Base-by-base conservation (phyloP, 129 eudicot species). In the Chrysanthemum seticuspe region DNA sequence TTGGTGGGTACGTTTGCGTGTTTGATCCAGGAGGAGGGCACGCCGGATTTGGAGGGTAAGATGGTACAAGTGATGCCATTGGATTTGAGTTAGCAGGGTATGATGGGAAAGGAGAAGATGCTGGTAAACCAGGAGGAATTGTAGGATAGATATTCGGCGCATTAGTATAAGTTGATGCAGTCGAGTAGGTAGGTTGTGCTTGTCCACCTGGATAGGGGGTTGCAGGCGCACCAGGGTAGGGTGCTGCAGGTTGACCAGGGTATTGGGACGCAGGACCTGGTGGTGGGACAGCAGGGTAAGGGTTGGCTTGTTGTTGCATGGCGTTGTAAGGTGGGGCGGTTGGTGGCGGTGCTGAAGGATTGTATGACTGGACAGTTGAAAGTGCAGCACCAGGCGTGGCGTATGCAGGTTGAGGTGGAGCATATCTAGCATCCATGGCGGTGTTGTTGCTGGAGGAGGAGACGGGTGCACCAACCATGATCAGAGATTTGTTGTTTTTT, bases 391-490 rank as follows among this genome's bases (percentile, higher is more conserved):
- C 40, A 1, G 82, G 82, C 0, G 82, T 78, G 11, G 82, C 82
- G 7, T 78, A 78, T 6, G 78, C 63, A 15, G 63, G 12, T 29
- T 73, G 54, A 5, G 74, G 69, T 5, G 82, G 82, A 16, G 82
- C 82, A n/a, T 72, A 78, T 72, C 60, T 72, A 10, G 73, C 25
- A 23, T 78, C 82, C 63, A 29, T 27, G 54, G 53, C 45, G 18
- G 51, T 0, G 10, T 40, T 40, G 47, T 8, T 6, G 47, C 6
- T 40, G 61, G 74, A 21, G 61, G 79, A 65, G 50, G 76, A 53
- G 21, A 71, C 57, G 1, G 82, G 82, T 53, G 82, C 82, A 65
- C 82, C 82, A 44, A 78, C 82, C 82, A 78, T 78, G 55, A 44
- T 57, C 8, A 11, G 77, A 63, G 47, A 40, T 8, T 40, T 40